phyloP scores from a whole-genome alignment of 495 filamentous ascomycete species.

The Talaromyces trachyspermus region DNA sequence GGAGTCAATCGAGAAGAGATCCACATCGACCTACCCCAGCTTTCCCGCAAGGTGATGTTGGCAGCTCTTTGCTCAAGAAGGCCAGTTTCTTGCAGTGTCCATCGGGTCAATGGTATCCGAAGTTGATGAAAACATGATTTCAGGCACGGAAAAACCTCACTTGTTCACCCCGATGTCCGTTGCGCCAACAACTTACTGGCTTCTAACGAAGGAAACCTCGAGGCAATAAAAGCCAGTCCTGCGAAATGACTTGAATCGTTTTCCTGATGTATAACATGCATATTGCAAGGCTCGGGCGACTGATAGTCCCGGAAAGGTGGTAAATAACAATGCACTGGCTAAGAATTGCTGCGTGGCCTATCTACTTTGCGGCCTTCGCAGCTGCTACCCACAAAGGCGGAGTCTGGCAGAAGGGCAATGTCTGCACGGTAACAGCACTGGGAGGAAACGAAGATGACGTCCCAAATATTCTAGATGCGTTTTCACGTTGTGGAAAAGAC shows the following conservation, averaged over 20 bases:
- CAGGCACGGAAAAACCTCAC: background rate
- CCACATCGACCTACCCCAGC: background rate
- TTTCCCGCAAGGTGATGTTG: too few relatives aligned
- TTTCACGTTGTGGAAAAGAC: constrained; percentile 40
- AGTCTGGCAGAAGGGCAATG: constrained; percentile 8
- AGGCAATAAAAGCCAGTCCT: too few relatives aligned
- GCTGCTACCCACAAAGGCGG: background rate
- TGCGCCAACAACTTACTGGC: too few relatives aligned
- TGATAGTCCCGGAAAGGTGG: too few relatives aligned
- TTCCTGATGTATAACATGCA: too few relatives aligned
- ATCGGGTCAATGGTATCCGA: constrained; percentile 2
- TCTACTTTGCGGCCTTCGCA: background rate
- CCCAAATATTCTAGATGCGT: constrained; percentile 43
- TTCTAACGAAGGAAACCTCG: too few relatives aligned
- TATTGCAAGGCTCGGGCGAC: too few relatives aligned
- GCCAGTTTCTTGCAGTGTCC: too few relatives aligned
- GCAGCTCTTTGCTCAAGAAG: too few relatives aligned
- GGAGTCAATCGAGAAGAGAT: too few relatives aligned
- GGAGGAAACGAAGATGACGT: constrained; percentile 35
- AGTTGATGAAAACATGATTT: background rate
- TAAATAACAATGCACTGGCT: constrained; percentile 4
- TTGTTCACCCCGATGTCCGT: too few relatives aligned
- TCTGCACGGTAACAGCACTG: constrained; percentile 22
- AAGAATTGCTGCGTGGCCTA: background rate
- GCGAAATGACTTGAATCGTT: too few relatives aligned